Evolutionary conservation across 176 grass and related monocot species (phyloP), one percentile per base, ranked within the genome.

Genomic region (Neostapfia colusana): DNA sequence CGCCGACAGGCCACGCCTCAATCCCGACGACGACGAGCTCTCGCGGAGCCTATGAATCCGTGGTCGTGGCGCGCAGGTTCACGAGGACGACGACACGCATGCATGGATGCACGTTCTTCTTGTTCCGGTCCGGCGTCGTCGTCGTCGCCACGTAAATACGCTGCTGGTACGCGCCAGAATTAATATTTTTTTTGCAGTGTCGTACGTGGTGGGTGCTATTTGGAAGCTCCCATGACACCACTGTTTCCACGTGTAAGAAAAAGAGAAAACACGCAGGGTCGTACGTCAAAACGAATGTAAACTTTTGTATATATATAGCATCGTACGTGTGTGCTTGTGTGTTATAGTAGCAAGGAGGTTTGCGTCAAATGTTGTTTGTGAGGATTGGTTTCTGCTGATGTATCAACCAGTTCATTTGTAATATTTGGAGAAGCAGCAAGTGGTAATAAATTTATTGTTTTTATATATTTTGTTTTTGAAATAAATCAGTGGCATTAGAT

Each of bases 131-230:
- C n/a, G n/a, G n/a, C n/a, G n/a, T n/a, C n/a, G n/a, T n/a, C n/a
- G n/a, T 5, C 15, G 1, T 3, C 15, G 25, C 41, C 74, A 2
- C 65, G 56, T 77, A 70, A 51, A 40, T n/a, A n/a, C n/a, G n/a
- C n/a, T n/a, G 15, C 11, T n/a, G 35, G 18, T 24, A 55, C 31
- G 3, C 55, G 55, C 55, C 34, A 80, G 60, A 27, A 3, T 9
- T 1, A 31, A 31, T 31, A 31, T 1, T 73, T 73, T 73, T 73
- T 84, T 84, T 67, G 69, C 62, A 53, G 72, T 77, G 72, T 20
- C 28, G 58, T 26, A 16, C 28, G 58, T 26, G n/a, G 58, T 11
- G 56, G 85, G 42, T 71, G 72, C 15, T 48, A 46, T 28, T 75
- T 65, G 56, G 67, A 55, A 71, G 65, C 20, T 77, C 34, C 78